These are phyloP conservation scores for Nothophytophthora sp. DNA, from an alignment of 352 stramenopile species.

Conservation along the genomic window DNA sequence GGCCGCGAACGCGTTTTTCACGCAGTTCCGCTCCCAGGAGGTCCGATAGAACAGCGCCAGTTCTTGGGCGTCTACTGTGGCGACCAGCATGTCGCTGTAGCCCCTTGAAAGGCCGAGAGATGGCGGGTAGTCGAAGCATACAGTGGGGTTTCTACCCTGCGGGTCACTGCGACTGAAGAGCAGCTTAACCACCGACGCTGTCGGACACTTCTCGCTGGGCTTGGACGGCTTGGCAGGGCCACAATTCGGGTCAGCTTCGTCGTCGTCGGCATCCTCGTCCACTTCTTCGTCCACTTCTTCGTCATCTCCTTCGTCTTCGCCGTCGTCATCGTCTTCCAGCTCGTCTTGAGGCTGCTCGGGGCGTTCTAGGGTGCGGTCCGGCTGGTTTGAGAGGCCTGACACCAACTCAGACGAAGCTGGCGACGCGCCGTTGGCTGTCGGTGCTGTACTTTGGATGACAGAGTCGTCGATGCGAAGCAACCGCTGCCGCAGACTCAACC, in stretches of 20 bases:
- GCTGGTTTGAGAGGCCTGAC: slow-evolving; percentile 7
- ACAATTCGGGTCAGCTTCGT: not conserved
- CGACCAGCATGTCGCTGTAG: slow-evolving; percentile 30
- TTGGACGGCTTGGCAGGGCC: slow-evolving; percentile 3
- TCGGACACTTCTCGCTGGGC: slow-evolving; percentile 36
- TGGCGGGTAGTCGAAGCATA: slow-evolving; percentile 91
- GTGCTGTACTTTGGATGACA: not conserved
- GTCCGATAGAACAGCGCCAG: slow-evolving; percentile 74
- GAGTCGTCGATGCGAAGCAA: slow-evolving; percentile 36
- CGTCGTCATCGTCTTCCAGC: slow-evolving; percentile 27
- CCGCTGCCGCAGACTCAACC: slow-evolving; percentile 20
- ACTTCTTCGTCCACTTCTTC: slow-evolving; percentile 41
- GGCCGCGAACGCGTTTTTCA: slow-evolving; percentile 90
- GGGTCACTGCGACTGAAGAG: slow-evolving; percentile 53
- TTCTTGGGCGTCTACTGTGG: slow-evolving; percentile 42
- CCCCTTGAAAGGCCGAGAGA: slow-evolving; percentile 55
- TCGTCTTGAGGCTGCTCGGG: slow-evolving; percentile 16
- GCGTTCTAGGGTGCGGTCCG: not conserved
- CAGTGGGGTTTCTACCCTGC: slow-evolving; percentile 49
- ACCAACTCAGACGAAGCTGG: not conserved
- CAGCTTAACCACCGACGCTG: slow-evolving; percentile 44
- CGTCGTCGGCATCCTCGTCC: slow-evolving; percentile 18
- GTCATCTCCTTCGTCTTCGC: slow-evolving; percentile 46
- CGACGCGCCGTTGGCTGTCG: not conserved
- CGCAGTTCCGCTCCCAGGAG: slow-evolving; percentile 92